Evolutionary conservation across 179 eudicot species (phyloP).

Genomic region (Silene noctiflora): DNA sequence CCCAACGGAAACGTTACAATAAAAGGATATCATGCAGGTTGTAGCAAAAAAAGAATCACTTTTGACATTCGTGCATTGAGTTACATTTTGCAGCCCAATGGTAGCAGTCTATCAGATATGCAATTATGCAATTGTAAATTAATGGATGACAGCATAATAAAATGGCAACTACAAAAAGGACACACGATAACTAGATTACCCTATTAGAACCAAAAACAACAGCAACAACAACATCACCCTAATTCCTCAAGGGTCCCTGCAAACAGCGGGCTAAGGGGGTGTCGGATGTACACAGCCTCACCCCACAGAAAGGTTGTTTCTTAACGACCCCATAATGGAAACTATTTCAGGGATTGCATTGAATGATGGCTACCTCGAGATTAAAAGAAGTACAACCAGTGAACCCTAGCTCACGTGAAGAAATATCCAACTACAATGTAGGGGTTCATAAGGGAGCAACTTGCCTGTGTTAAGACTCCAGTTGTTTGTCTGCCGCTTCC

Average conservation of each 20-base stretch:
- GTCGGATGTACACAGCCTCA: too few species aligned
- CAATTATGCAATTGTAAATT: neutral
- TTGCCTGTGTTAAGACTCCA: constrained; percentile 94
- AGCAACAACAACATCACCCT: neutral
- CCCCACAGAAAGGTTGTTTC: too few species aligned
- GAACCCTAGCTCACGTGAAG: neutral
- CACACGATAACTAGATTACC: neutral
- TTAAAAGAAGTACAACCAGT: too few species aligned
- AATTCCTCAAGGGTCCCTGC: too few species aligned
- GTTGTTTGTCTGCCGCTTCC: constrained; percentile 93
- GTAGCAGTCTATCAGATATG: neutral
- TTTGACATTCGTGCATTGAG: neutral
- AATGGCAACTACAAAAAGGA: neutral
- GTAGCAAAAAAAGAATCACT: neutral
- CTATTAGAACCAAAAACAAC: neutral
- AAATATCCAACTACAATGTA: neutral
- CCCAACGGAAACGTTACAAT: neutral
- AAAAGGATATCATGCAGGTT: neutral
- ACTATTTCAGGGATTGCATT: too few species aligned
- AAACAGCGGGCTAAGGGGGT: too few species aligned
- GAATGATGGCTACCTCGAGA: too few species aligned
- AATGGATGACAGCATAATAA: neutral
- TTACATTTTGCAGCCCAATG: too few species aligned
- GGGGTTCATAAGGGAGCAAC: constrained; percentile 12
- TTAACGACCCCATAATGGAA: too few species aligned